Evolutionary conservation across 2,329 filamentous ascomycete genomes (phyloP).

Genomic region (Phyllosticta citriasiana): DNA sequence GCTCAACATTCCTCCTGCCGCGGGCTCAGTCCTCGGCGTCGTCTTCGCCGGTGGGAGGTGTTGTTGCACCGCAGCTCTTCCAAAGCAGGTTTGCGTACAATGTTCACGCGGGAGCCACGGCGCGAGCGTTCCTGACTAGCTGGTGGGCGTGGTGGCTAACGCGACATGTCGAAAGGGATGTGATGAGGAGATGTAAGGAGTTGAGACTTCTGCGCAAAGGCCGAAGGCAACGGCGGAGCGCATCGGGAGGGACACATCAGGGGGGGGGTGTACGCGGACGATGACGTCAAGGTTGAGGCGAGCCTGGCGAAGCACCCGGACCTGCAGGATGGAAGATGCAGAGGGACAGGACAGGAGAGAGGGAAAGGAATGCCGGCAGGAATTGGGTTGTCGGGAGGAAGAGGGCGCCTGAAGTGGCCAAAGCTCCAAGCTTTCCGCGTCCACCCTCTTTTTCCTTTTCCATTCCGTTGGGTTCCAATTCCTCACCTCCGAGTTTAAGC

Average conservation of each 20-base stretch:
- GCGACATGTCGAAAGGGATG: constrained; percentile 31
- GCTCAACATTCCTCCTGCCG: constrained; percentile 38
- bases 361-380: too few species aligned
- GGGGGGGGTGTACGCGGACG: constrained; percentile 9
- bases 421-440: too few species aligned
- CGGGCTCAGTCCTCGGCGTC: constrained; percentile 30
- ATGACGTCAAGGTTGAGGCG: background rate
- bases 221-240: constrained; percentile 11
- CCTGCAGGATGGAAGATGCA: background rate
- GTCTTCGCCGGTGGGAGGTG: constrained; percentile 36
- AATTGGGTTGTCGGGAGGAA: too few species aligned
- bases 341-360: background rate
- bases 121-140: constrained; percentile 25
- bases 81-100: constrained; percentile 33
- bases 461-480: too few species aligned
- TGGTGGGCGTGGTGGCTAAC: constrained; percentile 35
- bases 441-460: too few species aligned
- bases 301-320: background rate
- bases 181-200: constrained; percentile 16
- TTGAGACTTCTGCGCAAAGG: constrained; percentile 13
- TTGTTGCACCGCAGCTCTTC: constrained; percentile 37
- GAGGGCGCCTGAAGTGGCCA: too few species aligned
- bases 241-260: too few species aligned
- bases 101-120: constrained; percentile 28
- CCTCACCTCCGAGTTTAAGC: too few species aligned